phyloP scores from a whole-genome alignment of 2,329 filamentous ascomycete species.

The Cladosporium sp. region DNA sequence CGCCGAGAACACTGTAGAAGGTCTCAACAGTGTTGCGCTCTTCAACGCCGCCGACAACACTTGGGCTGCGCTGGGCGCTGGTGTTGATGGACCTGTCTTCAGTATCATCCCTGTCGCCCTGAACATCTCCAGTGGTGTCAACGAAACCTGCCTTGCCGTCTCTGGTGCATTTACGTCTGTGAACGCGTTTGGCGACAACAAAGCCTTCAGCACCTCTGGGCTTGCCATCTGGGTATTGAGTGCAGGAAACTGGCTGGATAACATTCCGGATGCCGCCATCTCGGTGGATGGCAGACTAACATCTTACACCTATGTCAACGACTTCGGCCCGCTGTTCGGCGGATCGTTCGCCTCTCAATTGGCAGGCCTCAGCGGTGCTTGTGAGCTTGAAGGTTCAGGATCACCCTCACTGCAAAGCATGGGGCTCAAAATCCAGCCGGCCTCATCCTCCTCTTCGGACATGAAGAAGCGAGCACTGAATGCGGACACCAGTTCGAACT shows the following conservation, averaged over 20 bases:
- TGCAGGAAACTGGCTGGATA: slow-evolving; percentile 81
- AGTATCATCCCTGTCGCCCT: slow-evolving; percentile 74
- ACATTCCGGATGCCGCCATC: slow-evolving; percentile 64
- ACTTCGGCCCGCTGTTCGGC: slow-evolving; percentile 67
- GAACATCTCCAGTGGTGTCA: slow-evolving; percentile 69
- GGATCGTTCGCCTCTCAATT: slow-evolving; percentile 79
- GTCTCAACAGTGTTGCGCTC: slow-evolving; percentile 72
- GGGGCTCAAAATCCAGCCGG: slow-evolving; percentile 54
- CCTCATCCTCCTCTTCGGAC: slow-evolving; percentile 29
- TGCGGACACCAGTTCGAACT: slow-evolving; percentile 43
- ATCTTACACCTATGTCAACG: slow-evolving; percentile 66
- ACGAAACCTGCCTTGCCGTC: slow-evolving; percentile 74
- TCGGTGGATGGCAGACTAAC: slow-evolving; percentile 72
- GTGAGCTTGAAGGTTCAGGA: slow-evolving; percentile 57
- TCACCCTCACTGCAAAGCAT: slow-evolving; percentile 48
- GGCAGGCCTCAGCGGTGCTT: slow-evolving; percentile 71
- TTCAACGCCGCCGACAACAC: slow-evolving; percentile 68
- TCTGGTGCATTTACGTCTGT: slow-evolving; percentile 78
- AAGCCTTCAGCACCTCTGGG: slow-evolving; percentile 64
- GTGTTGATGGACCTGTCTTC: slow-evolving; percentile 76
- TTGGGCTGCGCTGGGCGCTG: slow-evolving; percentile 80
- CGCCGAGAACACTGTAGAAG: slow-evolving; percentile 58
- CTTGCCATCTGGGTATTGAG: slow-evolving; percentile 94
- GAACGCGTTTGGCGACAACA: slow-evolving; percentile 64
- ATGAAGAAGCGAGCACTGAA: slow-evolving; percentile 44